Conservation (phyloP, 2,329 filamentous ascomycete genomes). For the Myriosclerotinia curreyana region DNA sequence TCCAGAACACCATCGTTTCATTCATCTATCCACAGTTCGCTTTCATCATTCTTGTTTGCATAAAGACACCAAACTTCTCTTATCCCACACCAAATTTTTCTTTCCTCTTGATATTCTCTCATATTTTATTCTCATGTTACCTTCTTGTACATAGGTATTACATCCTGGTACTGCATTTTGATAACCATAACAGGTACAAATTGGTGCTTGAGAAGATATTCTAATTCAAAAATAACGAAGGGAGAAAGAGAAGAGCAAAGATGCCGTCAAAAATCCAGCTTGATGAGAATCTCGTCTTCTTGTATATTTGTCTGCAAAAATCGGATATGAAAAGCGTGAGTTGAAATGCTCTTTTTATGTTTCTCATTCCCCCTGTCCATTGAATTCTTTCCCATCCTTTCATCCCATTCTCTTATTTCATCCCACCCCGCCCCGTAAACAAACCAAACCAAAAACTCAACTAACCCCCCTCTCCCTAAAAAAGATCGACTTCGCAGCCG, state of each 20-base stretch:
- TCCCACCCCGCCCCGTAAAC: too few relatives aligned
- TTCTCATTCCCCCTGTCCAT: neutral
- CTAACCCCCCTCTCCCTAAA: neutral
- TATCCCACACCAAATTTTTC: neutral
- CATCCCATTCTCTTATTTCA: neutral
- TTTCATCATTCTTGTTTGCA: constrained; percentile 5
- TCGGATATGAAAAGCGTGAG: constrained; percentile 42
- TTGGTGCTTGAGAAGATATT: neutral
- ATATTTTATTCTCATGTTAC: neutral
- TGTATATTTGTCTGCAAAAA: constrained; percentile 44
- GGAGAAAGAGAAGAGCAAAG: neutral
- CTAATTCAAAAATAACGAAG: neutral
- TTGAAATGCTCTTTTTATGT: constrained; percentile 1
- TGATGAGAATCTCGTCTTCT: constrained; percentile 43
- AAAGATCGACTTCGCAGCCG: constrained; percentile 44
- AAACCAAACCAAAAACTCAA: constrained; percentile 9
- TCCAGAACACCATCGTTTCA: neutral
- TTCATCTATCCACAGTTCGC: constrained; percentile 11
- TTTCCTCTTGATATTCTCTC: neutral
- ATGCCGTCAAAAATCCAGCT: constrained; percentile 43
- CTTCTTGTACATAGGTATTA: too few relatives aligned
- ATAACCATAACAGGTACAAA: too few relatives aligned
- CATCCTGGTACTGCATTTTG: too few relatives aligned
- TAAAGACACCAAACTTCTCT: neutral
- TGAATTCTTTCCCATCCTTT: neutral